These are phyloP conservation scores for Zelopaecilomyces penicillatus DNA, from an alignment of 2,329 filamentous ascomycete species.

Conservation along the genomic window DNA sequence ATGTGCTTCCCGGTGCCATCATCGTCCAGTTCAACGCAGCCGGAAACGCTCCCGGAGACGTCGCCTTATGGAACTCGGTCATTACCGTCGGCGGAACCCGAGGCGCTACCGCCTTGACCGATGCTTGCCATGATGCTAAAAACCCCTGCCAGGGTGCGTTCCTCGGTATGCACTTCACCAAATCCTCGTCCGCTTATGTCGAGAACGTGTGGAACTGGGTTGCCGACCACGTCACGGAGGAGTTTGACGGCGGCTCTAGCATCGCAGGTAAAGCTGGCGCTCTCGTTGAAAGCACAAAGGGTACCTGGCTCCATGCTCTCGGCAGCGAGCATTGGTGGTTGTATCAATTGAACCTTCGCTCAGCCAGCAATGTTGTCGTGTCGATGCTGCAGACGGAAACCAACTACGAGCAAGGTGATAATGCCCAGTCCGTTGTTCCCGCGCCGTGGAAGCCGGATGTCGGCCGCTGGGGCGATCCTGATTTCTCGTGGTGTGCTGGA, in stretches of 20 bases:
- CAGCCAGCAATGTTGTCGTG: slow-evolving; percentile 42
- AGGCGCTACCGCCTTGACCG: slow-evolving; percentile 27
- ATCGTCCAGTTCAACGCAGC: slow-evolving; percentile 44
- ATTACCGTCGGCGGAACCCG: slow-evolving; percentile 37
- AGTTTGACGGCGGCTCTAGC: slow-evolving; percentile 36
- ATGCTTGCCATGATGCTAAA: slow-evolving; percentile 25
- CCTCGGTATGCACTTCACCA: slow-evolving; percentile 40
- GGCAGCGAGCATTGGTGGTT: slow-evolving; percentile 50
- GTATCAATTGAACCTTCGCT: slow-evolving; percentile 48
- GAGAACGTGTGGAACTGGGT: slow-evolving; percentile 32
- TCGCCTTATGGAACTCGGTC: slow-evolving; percentile 41
- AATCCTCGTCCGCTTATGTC: slow-evolving; percentile 14
- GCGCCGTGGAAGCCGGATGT: slow-evolving; percentile 31
- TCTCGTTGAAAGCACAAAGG: slow-evolving; percentile 37
- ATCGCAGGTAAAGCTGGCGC: slow-evolving; percentile 42
- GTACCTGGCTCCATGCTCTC: slow-evolving; percentile 39
- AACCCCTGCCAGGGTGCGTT: slow-evolving; percentile 38
- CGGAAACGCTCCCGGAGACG: slow-evolving; percentile 35
- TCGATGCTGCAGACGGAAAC: slow-evolving; percentile 46
- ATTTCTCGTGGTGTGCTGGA: slow-evolving; percentile 30
- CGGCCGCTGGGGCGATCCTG: slow-evolving; percentile 31
- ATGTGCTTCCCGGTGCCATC: slow-evolving; percentile 31
- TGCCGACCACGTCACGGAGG: slow-evolving; percentile 39
- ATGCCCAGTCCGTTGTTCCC: slow-evolving; percentile 25
- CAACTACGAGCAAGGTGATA: slow-evolving; percentile 30